Evolutionary conservation across 768 basidiomycete genomes (phyloP).

Genomic region (Panus rudis): DNA sequence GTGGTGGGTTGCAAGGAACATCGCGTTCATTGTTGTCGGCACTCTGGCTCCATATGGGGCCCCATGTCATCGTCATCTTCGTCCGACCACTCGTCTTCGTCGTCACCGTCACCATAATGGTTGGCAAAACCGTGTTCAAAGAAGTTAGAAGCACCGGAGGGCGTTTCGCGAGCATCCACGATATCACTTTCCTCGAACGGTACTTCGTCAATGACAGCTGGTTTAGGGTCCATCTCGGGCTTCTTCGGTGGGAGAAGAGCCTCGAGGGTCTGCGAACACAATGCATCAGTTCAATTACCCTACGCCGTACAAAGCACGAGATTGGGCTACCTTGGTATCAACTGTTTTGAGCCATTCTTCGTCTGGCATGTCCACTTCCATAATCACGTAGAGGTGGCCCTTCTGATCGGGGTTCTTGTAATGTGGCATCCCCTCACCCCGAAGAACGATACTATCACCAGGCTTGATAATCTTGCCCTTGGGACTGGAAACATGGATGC

Average conservation of each 20-base stretch:
- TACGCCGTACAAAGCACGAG: background rate
- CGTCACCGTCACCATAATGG: slow-evolving; percentile 64
- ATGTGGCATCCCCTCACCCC: slow-evolving; percentile 87
- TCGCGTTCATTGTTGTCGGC: slow-evolving; percentile 21
- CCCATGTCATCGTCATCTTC: slow-evolving; percentile 68
- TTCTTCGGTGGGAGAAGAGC: slow-evolving; percentile 71
- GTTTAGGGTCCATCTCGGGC: slow-evolving; percentile 60
- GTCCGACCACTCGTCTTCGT: slow-evolving; percentile 62
- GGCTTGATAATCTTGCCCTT: slow-evolving; percentile 70
- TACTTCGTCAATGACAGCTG: slow-evolving; percentile 63
- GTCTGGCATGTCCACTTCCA: slow-evolving; percentile 86
- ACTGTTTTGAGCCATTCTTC: slow-evolving; percentile 66
- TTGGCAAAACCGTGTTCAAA: slow-evolving; percentile 65
- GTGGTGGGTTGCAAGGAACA: no score
- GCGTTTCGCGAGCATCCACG: slow-evolving; percentile 76
- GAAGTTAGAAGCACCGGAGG: slow-evolving; percentile 68
- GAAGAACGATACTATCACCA: slow-evolving; percentile 65
- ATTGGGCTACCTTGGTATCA: slow-evolving; percentile 45
- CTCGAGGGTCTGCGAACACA: slow-evolving; percentile 45
- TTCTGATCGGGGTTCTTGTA: slow-evolving; percentile 57
- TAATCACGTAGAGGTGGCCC: slow-evolving; percentile 77
- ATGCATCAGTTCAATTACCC: slow-evolving; percentile 1
- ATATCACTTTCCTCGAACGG: slow-evolving; percentile 71
- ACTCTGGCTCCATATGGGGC: slow-evolving; percentile 40
- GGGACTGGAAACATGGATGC: slow-evolving; percentile 73